Conservation (phyloP, 2,329 filamentous ascomycete genomes). For the Talaromyces sp. region DNA sequence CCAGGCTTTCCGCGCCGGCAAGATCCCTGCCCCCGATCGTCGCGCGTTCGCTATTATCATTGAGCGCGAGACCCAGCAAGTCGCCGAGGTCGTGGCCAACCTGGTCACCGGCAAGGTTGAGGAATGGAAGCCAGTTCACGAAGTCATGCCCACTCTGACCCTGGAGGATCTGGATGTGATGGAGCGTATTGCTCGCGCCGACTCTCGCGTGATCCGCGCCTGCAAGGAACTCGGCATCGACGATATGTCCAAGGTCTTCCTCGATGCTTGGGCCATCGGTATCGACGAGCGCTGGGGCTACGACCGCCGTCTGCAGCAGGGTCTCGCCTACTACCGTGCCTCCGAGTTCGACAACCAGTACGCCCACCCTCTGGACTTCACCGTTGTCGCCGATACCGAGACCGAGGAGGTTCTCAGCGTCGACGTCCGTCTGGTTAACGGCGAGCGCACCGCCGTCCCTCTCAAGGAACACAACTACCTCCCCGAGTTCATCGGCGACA, state of each 20-base stretch:
- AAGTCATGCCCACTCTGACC: slow-evolving; percentile 52
- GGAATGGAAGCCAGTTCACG: slow-evolving; percentile 39
- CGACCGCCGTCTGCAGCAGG: slow-evolving; percentile 37
- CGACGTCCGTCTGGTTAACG: slow-evolving; percentile 29
- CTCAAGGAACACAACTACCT: slow-evolving; percentile 31
- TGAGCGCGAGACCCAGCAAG: slow-evolving; percentile 34
- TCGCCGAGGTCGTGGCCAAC: slow-evolving; percentile 35
- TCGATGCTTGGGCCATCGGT: slow-evolving; percentile 42
- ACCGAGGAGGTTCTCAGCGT: slow-evolving; percentile 32
- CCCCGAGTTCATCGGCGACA: slow-evolving; percentile 30
- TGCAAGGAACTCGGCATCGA: slow-evolving; percentile 40
- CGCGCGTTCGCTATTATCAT: slow-evolving; percentile 53
- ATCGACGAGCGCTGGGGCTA: slow-evolving; percentile 40
- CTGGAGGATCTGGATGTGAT: slow-evolving; percentile 39
- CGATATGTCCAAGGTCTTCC: slow-evolving; percentile 38
- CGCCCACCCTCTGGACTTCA: slow-evolving; percentile 34
- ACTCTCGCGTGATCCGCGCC: slow-evolving; percentile 35
- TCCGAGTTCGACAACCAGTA: slow-evolving; percentile 35
- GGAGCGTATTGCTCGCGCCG: slow-evolving; percentile 36
- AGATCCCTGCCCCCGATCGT: slow-evolving; percentile 34
- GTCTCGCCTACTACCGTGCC: slow-evolving; percentile 36
- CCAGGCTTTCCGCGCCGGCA: slow-evolving; percentile 35
- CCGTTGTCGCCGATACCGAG: slow-evolving; percentile 31
- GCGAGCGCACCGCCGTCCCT: slow-evolving; percentile 26
- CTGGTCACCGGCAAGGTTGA: slow-evolving; percentile 29